A percentile compares a stretch with the other conserved stretches of the same genome.
Evolutionary conservation across 2,329 filamentous ascomycete species (phyloP).

Genomic region (Rutstroemia sp.): DNA sequence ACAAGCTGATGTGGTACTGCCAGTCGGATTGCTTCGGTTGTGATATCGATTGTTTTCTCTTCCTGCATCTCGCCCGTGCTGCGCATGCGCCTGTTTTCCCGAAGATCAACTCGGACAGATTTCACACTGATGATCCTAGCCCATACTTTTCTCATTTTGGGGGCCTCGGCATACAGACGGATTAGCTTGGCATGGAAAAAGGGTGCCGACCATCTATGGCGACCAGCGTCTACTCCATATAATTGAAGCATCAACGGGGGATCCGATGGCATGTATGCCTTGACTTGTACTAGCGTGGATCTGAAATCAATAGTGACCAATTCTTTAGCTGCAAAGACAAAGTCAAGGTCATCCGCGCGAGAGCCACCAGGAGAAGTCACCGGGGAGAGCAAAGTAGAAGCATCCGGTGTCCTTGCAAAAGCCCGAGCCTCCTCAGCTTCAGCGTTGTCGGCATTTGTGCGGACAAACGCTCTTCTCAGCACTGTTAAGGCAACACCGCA

Average conservation of each 20-base stretch:
- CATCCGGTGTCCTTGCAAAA: constrained; percentile 8
- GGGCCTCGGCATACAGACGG: constrained; percentile 81
- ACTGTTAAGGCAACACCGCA: constrained; percentile 75
- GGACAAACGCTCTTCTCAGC: constrained; percentile 61
- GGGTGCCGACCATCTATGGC: constrained; percentile 80
- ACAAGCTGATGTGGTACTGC: constrained; percentile 88
- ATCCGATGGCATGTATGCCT: constrained; percentile 80
- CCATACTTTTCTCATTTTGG: constrained; percentile 78
- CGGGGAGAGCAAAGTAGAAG: constrained; percentile 24
- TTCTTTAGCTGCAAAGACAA: constrained; percentile 40
- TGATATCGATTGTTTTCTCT: constrained; percentile 77
- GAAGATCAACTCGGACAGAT: constrained; percentile 69
- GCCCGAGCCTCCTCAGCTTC: constrained; percentile 33
- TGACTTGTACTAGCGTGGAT: constrained; percentile 74
- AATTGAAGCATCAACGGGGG: constrained; percentile 89
- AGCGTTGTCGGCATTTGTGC: constrained; percentile 39
- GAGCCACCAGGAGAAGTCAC: constrained; percentile 21
- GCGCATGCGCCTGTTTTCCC: constrained; percentile 66
- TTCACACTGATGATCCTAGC: constrained; percentile 81
- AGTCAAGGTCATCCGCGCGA: constrained; percentile 10
- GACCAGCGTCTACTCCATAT: constrained; percentile 72
- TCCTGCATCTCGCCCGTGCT: constrained; percentile 51
- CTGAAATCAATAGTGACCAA: constrained; percentile 77
- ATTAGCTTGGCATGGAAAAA: constrained; percentile 71
- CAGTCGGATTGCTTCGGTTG: constrained; percentile 76